phyloP scores from a whole-genome alignment of 2,329 filamentous ascomycete genomes.

The Phyllosticta citrichinensis region DNA sequence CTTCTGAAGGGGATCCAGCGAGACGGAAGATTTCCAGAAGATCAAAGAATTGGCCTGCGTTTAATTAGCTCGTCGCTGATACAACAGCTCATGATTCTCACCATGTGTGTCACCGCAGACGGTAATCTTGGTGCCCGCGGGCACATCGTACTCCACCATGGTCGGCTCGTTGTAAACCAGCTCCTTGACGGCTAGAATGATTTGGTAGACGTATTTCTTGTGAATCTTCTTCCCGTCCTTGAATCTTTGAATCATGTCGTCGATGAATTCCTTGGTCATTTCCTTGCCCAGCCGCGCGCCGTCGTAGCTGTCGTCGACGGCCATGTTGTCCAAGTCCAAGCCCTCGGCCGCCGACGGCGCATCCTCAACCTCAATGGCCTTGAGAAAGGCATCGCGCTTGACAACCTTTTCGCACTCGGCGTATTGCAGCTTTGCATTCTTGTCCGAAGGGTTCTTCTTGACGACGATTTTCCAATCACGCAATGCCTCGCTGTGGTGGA shows the following conservation, averaged over 20 bases:
- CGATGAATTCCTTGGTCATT: conserved; percentile 95
- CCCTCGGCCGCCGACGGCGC: conserved; percentile 87
- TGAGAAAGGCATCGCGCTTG: conserved; percentile 83
- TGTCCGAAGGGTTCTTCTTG: conserved; percentile 76
- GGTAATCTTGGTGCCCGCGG: conserved; percentile 68
- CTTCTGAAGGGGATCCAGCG: conserved; percentile 74
- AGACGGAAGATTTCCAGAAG: conserved; percentile 90
- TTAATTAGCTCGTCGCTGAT: conserved; percentile 13
- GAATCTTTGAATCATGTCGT: conserved; percentile 94
- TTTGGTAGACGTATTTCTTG: conserved; percentile 96
- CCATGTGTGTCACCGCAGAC: conserved; percentile 97
- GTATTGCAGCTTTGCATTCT: conserved; percentile 82
- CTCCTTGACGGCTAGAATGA: conserved; percentile 80
- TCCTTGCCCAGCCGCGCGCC: conserved; percentile 60
- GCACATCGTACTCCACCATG: conserved; percentile 88
- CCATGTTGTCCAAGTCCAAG: conserved; percentile 77
- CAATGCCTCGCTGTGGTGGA: conserved; percentile 78
- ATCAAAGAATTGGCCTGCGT: conserved; percentile 85
- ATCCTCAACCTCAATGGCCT: conserved; percentile 87
- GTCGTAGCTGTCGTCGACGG: conserved; percentile 75
- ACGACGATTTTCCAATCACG: conserved; percentile 88
- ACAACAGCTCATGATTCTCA: conserved; percentile 31
- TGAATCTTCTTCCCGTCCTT: conserved; percentile 92
- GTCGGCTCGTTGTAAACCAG: conserved; percentile 87
- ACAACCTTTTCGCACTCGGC: conserved; percentile 93